These are phyloP conservation scores for Picochlorum sp. DNA, from an alignment of 139 green algal species.

Conservation along the genomic window DNA sequence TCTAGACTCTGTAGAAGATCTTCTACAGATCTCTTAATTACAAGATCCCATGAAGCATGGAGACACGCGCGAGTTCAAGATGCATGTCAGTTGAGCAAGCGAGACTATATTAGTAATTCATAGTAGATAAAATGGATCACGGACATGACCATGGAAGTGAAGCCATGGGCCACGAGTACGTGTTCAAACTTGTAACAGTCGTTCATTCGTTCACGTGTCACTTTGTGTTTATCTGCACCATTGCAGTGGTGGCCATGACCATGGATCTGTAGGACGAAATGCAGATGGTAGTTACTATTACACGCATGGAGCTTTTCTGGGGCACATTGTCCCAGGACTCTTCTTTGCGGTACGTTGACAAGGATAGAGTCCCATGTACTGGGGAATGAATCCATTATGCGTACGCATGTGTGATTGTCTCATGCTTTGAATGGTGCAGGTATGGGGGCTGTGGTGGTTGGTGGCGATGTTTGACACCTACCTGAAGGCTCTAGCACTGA, in stretches of 20 bases:
- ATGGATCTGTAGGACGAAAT: neutral
- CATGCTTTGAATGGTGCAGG: neutral
- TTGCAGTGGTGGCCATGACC: neutral
- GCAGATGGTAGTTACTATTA: slow-evolving; percentile 24
- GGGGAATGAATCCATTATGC: neutral
- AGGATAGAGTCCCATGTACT: neutral
- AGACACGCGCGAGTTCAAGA: too few species aligned
- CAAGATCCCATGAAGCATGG: too few species aligned
- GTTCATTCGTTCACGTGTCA: too few species aligned
- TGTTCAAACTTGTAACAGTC: too few species aligned
- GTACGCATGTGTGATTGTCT: neutral
- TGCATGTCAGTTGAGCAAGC: too few species aligned
- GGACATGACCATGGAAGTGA: neutral
- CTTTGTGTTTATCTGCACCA: too few species aligned
- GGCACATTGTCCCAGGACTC: slow-evolving; percentile 37
- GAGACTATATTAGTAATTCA: too few species aligned
- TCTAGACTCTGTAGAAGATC: too few species aligned
- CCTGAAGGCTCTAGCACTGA: slow-evolving; percentile 5
- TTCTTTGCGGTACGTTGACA: slow-evolving; percentile 27
- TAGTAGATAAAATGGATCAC: too few species aligned
- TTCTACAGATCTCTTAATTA: too few species aligned
- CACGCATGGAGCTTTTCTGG: slow-evolving; percentile 34
- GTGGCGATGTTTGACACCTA: slow-evolving; percentile 22
- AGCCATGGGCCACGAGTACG: neutral
- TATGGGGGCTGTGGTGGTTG: slow-evolving; percentile 48